A percentile compares a stretch with the other conserved stretches of the same genome.
These are phyloP conservation scores for Vitis vinifera DNA, from an alignment of 164 flowering plant genomes.

Conservation along the genomic window DNA sequence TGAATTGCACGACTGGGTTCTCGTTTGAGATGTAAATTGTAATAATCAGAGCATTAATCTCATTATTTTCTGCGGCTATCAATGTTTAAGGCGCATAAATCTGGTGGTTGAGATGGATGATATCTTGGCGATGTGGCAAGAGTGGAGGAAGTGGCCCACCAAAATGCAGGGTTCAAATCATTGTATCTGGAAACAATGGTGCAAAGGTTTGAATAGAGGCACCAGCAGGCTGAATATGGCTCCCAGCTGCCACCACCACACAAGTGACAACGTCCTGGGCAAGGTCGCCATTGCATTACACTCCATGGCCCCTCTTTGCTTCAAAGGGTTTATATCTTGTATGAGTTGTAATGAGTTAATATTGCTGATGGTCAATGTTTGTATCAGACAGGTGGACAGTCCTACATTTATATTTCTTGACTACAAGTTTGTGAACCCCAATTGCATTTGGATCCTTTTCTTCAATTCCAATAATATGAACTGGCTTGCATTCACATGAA, in stretches of 20 bases:
- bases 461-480: no score
- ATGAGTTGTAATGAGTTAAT: neutral
- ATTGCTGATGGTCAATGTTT: neutral
- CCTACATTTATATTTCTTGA: no score
- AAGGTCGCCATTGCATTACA: slow-evolving; percentile 1
- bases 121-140: neutral
- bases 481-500: no score
- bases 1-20: no score
- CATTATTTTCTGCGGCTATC: neutral
- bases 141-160: slow-evolving; percentile 14
- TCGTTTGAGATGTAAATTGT: no score
- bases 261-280: neutral
- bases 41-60: no score
- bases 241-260: slow-evolving; percentile 13
- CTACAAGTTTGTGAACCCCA: no score
- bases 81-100: neutral
- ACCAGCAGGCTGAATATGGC: slow-evolving; percentile 4
- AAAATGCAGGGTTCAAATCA: neutral
- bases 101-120: slow-evolving; percentile 8
- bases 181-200: slow-evolving; percentile 8
- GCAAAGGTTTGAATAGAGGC: slow-evolving; percentile 14
- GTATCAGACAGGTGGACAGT: neutral
- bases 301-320: neutral
- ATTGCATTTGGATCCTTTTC: no score
- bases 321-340: neutral